phyloP scores from a whole-genome alignment of 2,329 filamentous ascomycete species.

The Claviceps fusiformis region DNA sequence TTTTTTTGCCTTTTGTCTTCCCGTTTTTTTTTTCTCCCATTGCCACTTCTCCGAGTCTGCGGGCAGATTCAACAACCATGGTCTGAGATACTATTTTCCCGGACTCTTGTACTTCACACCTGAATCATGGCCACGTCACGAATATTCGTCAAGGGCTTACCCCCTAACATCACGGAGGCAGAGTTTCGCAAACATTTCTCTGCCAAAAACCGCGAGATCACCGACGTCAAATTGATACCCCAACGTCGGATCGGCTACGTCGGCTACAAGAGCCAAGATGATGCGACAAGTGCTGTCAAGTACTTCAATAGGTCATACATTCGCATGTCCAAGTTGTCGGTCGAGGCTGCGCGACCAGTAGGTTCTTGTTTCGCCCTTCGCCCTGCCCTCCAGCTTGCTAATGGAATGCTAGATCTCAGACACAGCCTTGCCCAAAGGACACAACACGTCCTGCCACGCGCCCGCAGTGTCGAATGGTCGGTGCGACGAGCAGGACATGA shows the following conservation, averaged over 20 bases:
- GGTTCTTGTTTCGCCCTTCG: constrained; percentile 14
- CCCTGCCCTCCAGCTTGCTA: constrained; percentile 12
- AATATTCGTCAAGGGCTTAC: constrained; percentile 70
- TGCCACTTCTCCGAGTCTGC: constrained; percentile 3
- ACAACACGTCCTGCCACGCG: constrained; percentile 14
- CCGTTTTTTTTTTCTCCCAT: neutral
- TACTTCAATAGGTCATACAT: constrained; percentile 96
- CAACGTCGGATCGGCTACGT: constrained; percentile 90
- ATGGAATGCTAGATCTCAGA: constrained; percentile 33
- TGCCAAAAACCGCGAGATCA: constrained; percentile 56
- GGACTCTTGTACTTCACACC: constrained; percentile 1
- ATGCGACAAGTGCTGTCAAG: constrained; percentile 71
- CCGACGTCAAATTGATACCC: constrained; percentile 83
- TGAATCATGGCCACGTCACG: constrained; percentile 46
- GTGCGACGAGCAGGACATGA: constrained; percentile 20
- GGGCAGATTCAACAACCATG: constrained; percentile 5
- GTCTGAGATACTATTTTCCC: neutral
- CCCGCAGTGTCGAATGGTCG: constrained; percentile 9
- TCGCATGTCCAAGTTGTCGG: constrained; percentile 84
- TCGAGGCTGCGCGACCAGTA: constrained; percentile 77
- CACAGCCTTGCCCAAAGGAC: constrained; percentile 20
- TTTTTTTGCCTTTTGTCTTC: constrained; percentile 8
- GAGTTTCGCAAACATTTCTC: constrained; percentile 86
- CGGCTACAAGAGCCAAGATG: constrained; percentile 72
- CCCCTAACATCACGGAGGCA: constrained; percentile 70